Conservation (phyloP, 164 flowering plant species). For the Macadamia tetraphylla region DNA sequence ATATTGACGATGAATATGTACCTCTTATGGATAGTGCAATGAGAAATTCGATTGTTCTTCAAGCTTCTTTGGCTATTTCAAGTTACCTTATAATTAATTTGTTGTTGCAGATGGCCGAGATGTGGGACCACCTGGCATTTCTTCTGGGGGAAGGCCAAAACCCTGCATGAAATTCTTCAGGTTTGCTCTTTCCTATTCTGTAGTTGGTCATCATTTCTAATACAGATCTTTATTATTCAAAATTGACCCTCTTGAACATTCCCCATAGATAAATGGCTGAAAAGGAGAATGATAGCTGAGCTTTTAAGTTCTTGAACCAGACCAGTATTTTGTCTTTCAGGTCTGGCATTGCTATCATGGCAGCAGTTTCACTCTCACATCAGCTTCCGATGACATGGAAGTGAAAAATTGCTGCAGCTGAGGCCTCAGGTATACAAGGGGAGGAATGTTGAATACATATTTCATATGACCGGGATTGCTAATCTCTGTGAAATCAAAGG, state of each 20-base stretch:
- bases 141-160: conserved; percentile 23
- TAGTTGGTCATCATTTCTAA: not conserved
- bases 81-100: too few relatives aligned
- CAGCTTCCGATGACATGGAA: conserved; percentile 21
- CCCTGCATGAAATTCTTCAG: conserved; percentile 28
- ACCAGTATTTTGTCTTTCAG: conserved; percentile 26
- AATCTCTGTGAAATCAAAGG: not conserved
- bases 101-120: conserved; percentile 17
- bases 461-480: not conserved
- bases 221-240: not conserved
- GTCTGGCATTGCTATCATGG: conserved; percentile 17
- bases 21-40: too few relatives aligned
- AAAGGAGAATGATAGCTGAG: conserved; percentile 1
- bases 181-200: conserved; percentile 6
- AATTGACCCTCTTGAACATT: not conserved
- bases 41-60: too few relatives aligned
- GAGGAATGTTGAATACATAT: not conserved
- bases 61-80: too few relatives aligned
- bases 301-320: conserved; percentile 22
- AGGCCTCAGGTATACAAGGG: conserved; percentile 21
- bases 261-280: conserved; percentile 9
- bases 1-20: too few relatives aligned
- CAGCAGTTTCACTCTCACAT: conserved; percentile 25
- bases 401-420: conserved; percentile 18
- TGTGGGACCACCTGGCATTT: conserved; percentile 10